Base-by-base conservation (phyloP, 208 protist genomes). In the Angomonas desouzai region DNA sequence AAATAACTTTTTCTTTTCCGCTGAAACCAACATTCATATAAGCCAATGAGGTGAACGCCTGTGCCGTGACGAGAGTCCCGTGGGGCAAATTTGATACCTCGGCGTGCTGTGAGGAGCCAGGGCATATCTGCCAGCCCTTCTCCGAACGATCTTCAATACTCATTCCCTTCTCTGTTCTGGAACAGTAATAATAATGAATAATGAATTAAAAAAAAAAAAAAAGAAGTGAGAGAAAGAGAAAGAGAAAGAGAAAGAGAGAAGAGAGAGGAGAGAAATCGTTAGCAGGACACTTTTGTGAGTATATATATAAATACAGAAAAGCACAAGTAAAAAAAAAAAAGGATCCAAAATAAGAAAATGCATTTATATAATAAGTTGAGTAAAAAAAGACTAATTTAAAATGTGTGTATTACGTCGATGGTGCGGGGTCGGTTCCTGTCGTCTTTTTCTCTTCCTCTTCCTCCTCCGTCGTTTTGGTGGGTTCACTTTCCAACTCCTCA, bases 391-490 rank as follows among this genome's bases (percentile, higher is more conserved):
- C 23, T 55, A 33, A 68, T 38, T 49, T 55, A 64, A 6, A 18
- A 16, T 3, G 48, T 38, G 27, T 64, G 62, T 4, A n/a, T n/a
- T 16, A 16, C 27, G 7, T 40, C 18, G 7, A 27, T 20, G 36
- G 53, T 4, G 16, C 28, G 2, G 30, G 30, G 11, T 51, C 67
- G 20, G 13, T 23, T 29, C 49, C 40, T 22, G 11, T 51, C 23
- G 48, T 59, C 9, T 53, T 62, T 36, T 67, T 59, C 23, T 59
- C 73, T 23, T 68, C 77, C 60, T 76, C 76, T 59, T 77, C 77
- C 20, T 49, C 76, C 29, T 74, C 59, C 18, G 60, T 51, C 28
- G 6, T 13, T 18, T 13, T 40, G 36, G 49, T 10, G 64, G 57
- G 2, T 40, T 51, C 45, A 51, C 20, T 23, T 51, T 51, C 61